Evolutionary conservation across 176 grass and related monocot species (phyloP), one percentile per base, ranked within the genome.

Genomic region (Echinochloa phyllopogon): DNA sequence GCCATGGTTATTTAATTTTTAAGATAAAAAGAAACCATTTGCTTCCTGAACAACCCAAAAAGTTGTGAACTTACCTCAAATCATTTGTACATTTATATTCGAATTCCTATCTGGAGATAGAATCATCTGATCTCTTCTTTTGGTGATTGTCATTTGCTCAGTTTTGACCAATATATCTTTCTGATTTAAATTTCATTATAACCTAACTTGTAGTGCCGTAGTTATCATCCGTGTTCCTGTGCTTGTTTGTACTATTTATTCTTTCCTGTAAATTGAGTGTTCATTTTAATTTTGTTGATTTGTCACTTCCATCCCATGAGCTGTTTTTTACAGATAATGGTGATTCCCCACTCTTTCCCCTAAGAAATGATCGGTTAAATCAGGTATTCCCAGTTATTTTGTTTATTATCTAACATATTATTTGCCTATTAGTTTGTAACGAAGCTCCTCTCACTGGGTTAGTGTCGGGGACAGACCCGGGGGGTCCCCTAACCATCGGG

Each of bases 301-400:
- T 41, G n/a, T 33, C 43, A 72, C 72, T 42, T 77, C 25, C 39
- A 18, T 6, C 37, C 0, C 10, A 42, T 51, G 43, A 82, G n/a
- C 14, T 55, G 5, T 74, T 83, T 23, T 36, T 70, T 85, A 78
- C 74, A 90, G 88, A 65, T 86, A 69, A 66, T 61, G 84, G 43
- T 74, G 75, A 79, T 87, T 83, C 67, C n/a, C 24, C 23, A 27
- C 2, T 65, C 9, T 59, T 87, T 51, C 41, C 65, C 9, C 21
- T 21, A 6, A 51, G 23, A 83, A 67, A 58, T 24, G 71, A 83
- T 52, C 58, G 74, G 11, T 60, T 67, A 74, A 78, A 83, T 52
- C 74, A 90, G 84, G 88, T 90, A 87, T 11, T 65, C 59, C 53
- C 16, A 12, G 8, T 13, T 29, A 66, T 83, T 82, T 3, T 83